Base-by-base conservation (phyloP, 208 protist genomes). In the Leishmania turanica region DNA sequence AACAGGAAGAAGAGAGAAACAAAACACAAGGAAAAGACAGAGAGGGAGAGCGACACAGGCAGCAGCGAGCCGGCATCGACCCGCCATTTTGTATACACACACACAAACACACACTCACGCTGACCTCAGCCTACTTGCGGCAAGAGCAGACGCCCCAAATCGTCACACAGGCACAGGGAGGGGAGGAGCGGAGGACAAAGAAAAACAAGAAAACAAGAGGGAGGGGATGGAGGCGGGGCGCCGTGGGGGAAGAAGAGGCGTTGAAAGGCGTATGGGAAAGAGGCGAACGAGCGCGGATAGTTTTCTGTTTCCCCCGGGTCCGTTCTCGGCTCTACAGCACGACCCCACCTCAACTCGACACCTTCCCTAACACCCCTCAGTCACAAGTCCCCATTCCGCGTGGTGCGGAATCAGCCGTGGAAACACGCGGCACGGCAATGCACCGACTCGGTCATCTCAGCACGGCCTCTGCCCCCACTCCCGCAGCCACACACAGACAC, bases 151-250 rank as follows among this genome's bases (percentile, higher is more conserved):
- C 27, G 27, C 8, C 15, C 58, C 58, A 24, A 27, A 31, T 64
- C 58, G 27, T 64, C 58, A 42, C 31, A 83, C 62, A 71, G 42
- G 77, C 56, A 64, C 37, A 51, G n/a, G 11, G 31, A 75, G 7
- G 71, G 72, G 72, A 76, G 51, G 21, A 47, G 31, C 31, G 53
- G 45, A 51, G 49, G 0, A 68, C 69, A 72, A 79, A 72, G 7
- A 24, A 68, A 27, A 65, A 56, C 42, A 7, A 45, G 42, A 13
- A 47, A 79, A 75, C 45, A 74, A 79, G n/a, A 69, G 40, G 21
- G 54, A 24, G 24, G 64, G 58, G 40, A 3, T 54, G 56, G 42
- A 37, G 72, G n/a, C 1, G 24, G 34, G 37, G 65, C 3, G 9
- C 45, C 45, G 45, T 0, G 27, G 19, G 24, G 37, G 66, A 8